A percentile compares a stretch with the other conserved stretches of the same genome.
These are phyloP conservation scores for Populus hybrid DNA, from an alignment of 441 rosid genomes.

Conservation along the genomic window DNA sequence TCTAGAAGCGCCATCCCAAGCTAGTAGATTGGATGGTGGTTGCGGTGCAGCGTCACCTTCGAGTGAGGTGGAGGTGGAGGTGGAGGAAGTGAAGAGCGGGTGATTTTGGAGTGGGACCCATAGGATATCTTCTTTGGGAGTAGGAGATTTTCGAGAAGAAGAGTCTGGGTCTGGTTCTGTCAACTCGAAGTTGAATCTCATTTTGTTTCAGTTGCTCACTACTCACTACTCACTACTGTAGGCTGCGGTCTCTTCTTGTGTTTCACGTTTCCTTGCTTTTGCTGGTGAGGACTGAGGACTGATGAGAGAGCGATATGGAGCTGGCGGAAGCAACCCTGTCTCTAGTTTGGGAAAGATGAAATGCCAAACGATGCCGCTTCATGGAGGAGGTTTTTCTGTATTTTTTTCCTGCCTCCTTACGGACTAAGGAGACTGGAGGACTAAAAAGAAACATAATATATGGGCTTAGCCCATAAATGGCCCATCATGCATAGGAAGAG, in stretches of 20 bases:
- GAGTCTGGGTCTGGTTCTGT: conserved; percentile 34
- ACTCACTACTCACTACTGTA: not conserved
- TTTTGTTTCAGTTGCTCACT: conserved; percentile 16
- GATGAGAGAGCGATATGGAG: not conserved
- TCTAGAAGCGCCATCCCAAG: conserved; percentile 88
- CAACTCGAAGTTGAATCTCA: conserved; percentile 60
- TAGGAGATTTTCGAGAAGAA: conserved; percentile 28
- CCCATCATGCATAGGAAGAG: not conserved
- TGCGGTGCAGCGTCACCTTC: conserved; percentile 17
- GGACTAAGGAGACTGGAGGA: not conserved
- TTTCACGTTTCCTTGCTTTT: not conserved
- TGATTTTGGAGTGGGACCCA: conserved; percentile 81
- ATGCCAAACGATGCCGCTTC: not conserved
- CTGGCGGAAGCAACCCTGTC: not conserved
- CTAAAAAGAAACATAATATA: not conserved
- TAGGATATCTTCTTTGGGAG: conserved; percentile 50
- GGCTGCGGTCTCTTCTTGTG: not conserved
- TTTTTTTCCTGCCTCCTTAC: not conserved
- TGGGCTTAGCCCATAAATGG: not conserved
- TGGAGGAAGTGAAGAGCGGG: conserved; percentile 54
- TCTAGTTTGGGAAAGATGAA: not conserved
- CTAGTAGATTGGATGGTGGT: conserved; percentile 51
- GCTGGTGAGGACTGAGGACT: not conserved
- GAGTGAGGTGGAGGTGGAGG: conserved; percentile 20
- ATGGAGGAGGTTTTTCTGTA: not conserved